Evolutionary conservation across 176 grass and related monocot species (phyloP), one percentile per base, ranked within the genome.

Genomic region (Cymbopogon citratus): DNA sequence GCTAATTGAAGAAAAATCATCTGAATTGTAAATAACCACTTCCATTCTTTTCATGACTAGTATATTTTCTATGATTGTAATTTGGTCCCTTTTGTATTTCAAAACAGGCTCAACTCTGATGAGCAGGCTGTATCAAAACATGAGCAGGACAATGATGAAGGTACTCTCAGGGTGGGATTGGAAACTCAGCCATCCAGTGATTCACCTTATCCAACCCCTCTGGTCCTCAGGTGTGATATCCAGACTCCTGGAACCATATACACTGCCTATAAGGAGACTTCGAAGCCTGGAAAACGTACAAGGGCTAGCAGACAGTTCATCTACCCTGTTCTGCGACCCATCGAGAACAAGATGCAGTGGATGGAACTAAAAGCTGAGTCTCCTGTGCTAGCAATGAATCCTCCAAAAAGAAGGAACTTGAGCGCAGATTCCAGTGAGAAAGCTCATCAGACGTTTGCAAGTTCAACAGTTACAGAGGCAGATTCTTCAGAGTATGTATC

Each of bases 131-230:
- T 5, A 43, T 29, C 9, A 10, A 60, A 15, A 21, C 38, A 28
- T 60, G 69, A 77, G 9, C n/a, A 76, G 56, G n/a, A 86, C 66
- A 73, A 34, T 25, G 43, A 60, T 43, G 80, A 44, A 31, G 77
- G 7, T 63, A 16, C 36, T 81, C 18, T 24, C 1, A 29, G 7
- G 49, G 70, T 21, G 64, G 69, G 83, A 40, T 86, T 74, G 44
- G 54, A 59, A 18, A 23, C 57, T 41, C 66, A 51, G 71, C 60
- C 80, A 82, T 82, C 44, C 25, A 87, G 18, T 15, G 69, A 90
- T 77, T 95, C 96, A 63, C 91, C 96, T 66, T 91, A 73, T 45
- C 90, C 89, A 19, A 99, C 96, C 25, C 96, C 96, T 18, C 29
- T 95, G 66, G 65, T 73, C 56, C 73, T 99, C 23, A 90, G 54